Evolutionary conservation across 2,329 filamentous ascomycete genomes (phyloP).

Genomic region (Fusarium sp.): DNA sequence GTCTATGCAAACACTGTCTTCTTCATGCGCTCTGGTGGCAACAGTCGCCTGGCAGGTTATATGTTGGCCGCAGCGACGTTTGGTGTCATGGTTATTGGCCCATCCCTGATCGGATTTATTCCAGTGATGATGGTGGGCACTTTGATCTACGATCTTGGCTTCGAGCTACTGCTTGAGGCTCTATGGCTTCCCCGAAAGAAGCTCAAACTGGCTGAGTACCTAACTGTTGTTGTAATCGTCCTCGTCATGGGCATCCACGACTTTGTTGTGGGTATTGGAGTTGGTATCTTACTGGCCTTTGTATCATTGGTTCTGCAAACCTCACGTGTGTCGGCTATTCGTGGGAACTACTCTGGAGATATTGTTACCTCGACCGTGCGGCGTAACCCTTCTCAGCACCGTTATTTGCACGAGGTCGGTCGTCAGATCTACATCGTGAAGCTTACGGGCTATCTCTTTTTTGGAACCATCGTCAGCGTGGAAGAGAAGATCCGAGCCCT

Average conservation of each 20-base stretch:
- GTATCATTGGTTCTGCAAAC: slow-evolving; percentile 93
- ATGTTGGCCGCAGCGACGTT: slow-evolving; percentile 86
- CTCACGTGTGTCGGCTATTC: slow-evolving; percentile 88
- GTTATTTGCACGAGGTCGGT: slow-evolving; percentile 88
- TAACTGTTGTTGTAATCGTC: slow-evolving; percentile 91
- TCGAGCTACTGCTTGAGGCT: slow-evolving; percentile 91
- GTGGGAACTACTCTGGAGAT: slow-evolving; percentile 90
- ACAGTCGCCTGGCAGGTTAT: slow-evolving; percentile 87
- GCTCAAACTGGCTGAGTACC: slow-evolving; percentile 87
- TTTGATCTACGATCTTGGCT: slow-evolving; percentile 93
- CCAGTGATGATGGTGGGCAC: slow-evolving; percentile 97
- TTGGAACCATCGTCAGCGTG: slow-evolving; percentile 96
- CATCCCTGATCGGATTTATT: slow-evolving; percentile 91
- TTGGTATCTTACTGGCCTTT: slow-evolving; percentile 93
- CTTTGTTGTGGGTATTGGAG: slow-evolving; percentile 93
- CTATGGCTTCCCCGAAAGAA: slow-evolving; percentile 91
- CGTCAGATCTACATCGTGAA: slow-evolving; percentile 93
- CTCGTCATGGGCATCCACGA: slow-evolving; percentile 97
- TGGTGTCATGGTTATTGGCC: slow-evolving; percentile 87
- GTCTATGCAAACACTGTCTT: slow-evolving; percentile 98
- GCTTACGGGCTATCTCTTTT: slow-evolving; percentile 95
- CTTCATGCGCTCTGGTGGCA: slow-evolving; percentile 93
- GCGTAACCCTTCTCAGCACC: slow-evolving; percentile 88
- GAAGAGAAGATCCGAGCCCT: slow-evolving; percentile 88
- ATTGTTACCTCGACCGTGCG: slow-evolving; percentile 93